Percentiles rank a stretch among this genome's conserved stretches.
Evolutionary conservation across 2,329 filamentous ascomycete genomes (phyloP).

Genomic region (Fusarium guadeloupense): DNA sequence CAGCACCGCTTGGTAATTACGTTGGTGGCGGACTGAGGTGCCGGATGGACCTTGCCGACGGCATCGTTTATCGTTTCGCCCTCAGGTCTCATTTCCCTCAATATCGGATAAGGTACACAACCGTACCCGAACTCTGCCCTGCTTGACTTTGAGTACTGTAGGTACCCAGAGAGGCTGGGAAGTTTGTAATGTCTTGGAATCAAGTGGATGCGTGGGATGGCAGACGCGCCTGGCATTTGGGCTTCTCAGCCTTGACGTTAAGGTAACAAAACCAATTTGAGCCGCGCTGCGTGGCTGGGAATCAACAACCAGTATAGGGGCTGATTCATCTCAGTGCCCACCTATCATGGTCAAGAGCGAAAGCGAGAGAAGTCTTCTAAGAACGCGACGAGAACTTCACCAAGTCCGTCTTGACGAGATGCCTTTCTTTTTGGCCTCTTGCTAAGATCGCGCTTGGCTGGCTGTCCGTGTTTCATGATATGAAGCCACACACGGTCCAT

Average conservation of each 20-base stretch:
- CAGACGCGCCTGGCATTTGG: constrained; percentile 14
- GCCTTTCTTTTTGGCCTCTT: constrained; percentile 23
- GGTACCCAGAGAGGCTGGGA: constrained; percentile 24
- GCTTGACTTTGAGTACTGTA: constrained; percentile 1
- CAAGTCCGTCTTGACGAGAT: constrained; percentile 23
- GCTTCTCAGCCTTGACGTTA: constrained; percentile 8
- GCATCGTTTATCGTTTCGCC: constrained; percentile 34
- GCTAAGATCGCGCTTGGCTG: constrained; percentile 10
- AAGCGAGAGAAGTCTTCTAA: constrained; percentile 17
- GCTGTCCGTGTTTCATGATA: constrained; percentile 20
- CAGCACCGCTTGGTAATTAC: constrained; percentile 34
- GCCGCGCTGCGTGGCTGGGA: constrained; percentile 23
- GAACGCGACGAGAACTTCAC: constrained; percentile 17
- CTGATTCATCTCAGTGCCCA: constrained; percentile 1
- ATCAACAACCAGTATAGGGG: neutral
- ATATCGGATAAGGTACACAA: constrained; percentile 4
- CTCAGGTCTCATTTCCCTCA: constrained; percentile 18
- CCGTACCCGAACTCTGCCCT: neutral
- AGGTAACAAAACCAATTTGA: constrained; percentile 15
- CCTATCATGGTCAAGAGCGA: constrained; percentile 11
- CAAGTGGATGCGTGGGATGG: constrained; percentile 23
- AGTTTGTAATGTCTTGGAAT: constrained; percentile 16
- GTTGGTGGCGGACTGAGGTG: constrained; percentile 41
- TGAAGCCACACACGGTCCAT: constrained; percentile 13
- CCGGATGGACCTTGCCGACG: constrained; percentile 41